A percentile compares a stretch with the other conserved stretches of the same genome.
phyloP scores from a whole-genome alignment of 495 filamentous ascomycete genomes.

The Xylaria palmicola region DNA sequence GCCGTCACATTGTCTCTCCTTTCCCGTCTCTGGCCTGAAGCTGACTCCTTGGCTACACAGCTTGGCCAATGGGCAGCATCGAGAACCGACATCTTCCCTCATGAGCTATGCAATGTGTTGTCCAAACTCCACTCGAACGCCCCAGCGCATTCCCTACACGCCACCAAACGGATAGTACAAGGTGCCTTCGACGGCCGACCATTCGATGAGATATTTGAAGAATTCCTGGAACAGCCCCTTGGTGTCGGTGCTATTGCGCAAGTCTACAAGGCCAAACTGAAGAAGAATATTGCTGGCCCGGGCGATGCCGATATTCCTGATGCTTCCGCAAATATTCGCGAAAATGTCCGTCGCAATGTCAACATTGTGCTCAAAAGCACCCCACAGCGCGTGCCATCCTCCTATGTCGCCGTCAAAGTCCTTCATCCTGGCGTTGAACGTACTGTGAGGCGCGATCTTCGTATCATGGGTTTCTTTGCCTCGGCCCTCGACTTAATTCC shows the following conservation, averaged over 20 bases:
- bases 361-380: conserved; percentile 81
- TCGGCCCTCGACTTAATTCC: conserved; percentile 80
- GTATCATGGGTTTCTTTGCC: conserved; percentile 94
- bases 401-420: conserved; percentile 95
- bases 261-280: conserved; percentile 94
- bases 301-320: conserved; percentile 57
- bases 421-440: conserved; percentile 90
- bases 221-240: conserved; percentile 87
- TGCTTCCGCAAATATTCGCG: conserved; percentile 54
- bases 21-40: not conserved
- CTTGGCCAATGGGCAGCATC: conserved; percentile 99
- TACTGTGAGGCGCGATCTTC: conserved; percentile 80
- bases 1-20: conserved; percentile 14
- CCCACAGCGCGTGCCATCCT: conserved; percentile 82
- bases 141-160: conserved; percentile 80
- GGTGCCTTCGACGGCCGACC: conserved; percentile 75
- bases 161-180: conserved; percentile 74
- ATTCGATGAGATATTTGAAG: conserved; percentile 94
- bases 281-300: conserved; percentile 67
- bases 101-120: conserved; percentile 88
- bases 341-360: conserved; percentile 76
- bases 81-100: conserved; percentile 95
- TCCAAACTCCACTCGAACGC: conserved; percentile 93
- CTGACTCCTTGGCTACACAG: conserved; percentile 47
- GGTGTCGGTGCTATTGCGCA: conserved; percentile 97